Base-by-base conservation (phyloP, 345 rosid genomes). In the Lepidium africanum region DNA sequence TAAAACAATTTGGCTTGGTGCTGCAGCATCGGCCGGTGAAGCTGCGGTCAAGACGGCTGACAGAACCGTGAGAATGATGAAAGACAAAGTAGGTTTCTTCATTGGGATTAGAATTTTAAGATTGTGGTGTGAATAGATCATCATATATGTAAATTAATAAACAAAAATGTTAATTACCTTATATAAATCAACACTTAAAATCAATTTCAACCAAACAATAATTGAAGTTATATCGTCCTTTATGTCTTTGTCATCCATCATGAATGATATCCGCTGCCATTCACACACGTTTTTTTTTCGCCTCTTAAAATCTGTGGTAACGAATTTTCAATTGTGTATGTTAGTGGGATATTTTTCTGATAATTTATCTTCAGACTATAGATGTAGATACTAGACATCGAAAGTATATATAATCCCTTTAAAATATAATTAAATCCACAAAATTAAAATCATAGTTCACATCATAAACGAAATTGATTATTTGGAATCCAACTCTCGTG, bases 41-140 rank as follows among this genome's bases (percentile, higher is more conserved):
- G 55, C 49, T 16, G 50, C 3, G n/a, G 58, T 36, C 58, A 72
- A 46, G 50, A 63, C n/a, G 59, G 36, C 36, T 15, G 43, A 55
- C 43, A 72, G 51, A 13, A 72, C 17, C 13, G 48, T 47, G 37
- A 72, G 70, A 10, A 16, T 43, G 49, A 46, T 45, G 49, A 71
- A 36, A 53, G 50, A 71, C 13, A 71, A n/a, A 54, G 49, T 53
- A 63, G 7, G 69, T 40, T 11, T 72, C 43, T 47, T 56, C 65
- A 64, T 64, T 47, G 19, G 49, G 8, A 38, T 25, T 55, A 23
- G 46, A 21, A 32, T 23, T 53, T 54, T 37, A 10, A 1, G 8
- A 23, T 9, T 50, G 50, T 38, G 70, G 64, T 63, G 70, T 70
- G 45, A 12, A 60, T 27, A 41, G 46, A 46, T 52, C 33, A 70